Conservation (phyloP, 2,329 filamentous ascomycete species). For the Ustulina deusta region DNA sequence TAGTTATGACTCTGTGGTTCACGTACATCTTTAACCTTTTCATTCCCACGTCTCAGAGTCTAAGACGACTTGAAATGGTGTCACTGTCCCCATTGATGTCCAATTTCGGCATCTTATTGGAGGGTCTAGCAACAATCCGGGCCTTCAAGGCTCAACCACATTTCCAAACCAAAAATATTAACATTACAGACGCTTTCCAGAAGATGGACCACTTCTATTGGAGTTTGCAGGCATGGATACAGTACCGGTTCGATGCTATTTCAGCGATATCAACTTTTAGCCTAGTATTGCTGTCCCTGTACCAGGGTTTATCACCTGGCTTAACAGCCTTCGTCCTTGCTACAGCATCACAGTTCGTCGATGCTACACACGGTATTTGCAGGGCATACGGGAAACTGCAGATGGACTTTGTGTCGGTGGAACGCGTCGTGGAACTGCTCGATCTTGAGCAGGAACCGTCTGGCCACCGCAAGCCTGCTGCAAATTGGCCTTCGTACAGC, state of each 20-base stretch:
- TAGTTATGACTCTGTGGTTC: conserved; percentile 75
- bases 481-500: conserved; percentile 78
- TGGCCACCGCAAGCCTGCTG: conserved; percentile 76
- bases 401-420: conserved; percentile 92
- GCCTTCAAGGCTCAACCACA: conserved; percentile 82
- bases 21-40: conserved; percentile 81
- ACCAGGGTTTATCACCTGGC: conserved; percentile 79
- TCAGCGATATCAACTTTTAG: conserved; percentile 80
- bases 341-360: conserved; percentile 75
- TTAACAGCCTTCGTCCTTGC: conserved; percentile 86
- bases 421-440: conserved; percentile 85
- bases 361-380: conserved; percentile 79
- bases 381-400: conserved; percentile 85
- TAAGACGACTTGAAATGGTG: conserved; percentile 88
- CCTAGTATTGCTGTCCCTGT: conserved; percentile 79
- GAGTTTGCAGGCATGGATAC: conserved; percentile 87
- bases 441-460: conserved; percentile 80
- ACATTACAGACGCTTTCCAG: conserved; percentile 88
- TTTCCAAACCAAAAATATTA: conserved; percentile 84
- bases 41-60: conserved; percentile 83
- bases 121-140: conserved; percentile 87
- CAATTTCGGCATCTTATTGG: conserved; percentile 89
- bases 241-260: conserved; percentile 79
- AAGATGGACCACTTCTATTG: conserved; percentile 98
- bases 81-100: conserved; percentile 90